These are phyloP conservation scores for Adansonia madagascariensis DNA, from an alignment of 441 rosid genomes.

Conservation along the genomic window DNA sequence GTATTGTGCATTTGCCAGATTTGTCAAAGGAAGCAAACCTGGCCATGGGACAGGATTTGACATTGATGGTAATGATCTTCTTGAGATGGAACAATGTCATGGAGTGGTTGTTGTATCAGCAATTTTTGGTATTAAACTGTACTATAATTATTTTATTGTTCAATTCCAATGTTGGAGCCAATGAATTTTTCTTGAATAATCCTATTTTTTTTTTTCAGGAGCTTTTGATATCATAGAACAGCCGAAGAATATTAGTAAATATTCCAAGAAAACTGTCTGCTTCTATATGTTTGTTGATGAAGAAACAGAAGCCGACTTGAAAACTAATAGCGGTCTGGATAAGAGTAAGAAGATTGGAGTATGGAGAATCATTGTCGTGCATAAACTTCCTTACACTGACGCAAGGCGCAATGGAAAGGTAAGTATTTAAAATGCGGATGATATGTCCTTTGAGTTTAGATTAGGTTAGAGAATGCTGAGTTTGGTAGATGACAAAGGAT, in stretches of 20 bases:
- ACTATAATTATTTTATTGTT: slow-evolving; percentile 22
- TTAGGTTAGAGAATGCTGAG: neutral
- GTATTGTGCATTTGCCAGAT: slow-evolving; percentile 46
- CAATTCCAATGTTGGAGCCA: slow-evolving; percentile 20
- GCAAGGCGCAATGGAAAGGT: slow-evolving; percentile 92
- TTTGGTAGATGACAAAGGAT: neutral
- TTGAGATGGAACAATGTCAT: slow-evolving; percentile 74
- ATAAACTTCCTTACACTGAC: slow-evolving; percentile 75
- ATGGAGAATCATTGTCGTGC: slow-evolving; percentile 83
- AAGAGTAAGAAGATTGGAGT: slow-evolving; percentile 60
- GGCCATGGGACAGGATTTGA: slow-evolving; percentile 78
- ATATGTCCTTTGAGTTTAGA: neutral
- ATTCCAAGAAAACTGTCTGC: slow-evolving; percentile 68
- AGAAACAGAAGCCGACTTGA: slow-evolving; percentile 78
- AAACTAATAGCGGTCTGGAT: slow-evolving; percentile 54
- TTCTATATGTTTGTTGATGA: slow-evolving; percentile 91
- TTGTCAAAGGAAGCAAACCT: slow-evolving; percentile 77
- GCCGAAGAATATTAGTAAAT: slow-evolving; percentile 73
- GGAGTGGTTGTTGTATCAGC: slow-evolving; percentile 91
- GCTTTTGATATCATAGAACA: slow-evolving; percentile 86
- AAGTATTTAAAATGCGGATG: slow-evolving; percentile 21
- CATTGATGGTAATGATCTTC: slow-evolving; percentile 71
- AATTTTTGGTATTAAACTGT: slow-evolving; percentile 68
- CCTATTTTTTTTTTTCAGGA: slow-evolving; percentile 47
- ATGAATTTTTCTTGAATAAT: slow-evolving; percentile 31